Base-by-base conservation (phyloP, 176 grass and related monocot species). In the Carex myosuroides region DNA sequence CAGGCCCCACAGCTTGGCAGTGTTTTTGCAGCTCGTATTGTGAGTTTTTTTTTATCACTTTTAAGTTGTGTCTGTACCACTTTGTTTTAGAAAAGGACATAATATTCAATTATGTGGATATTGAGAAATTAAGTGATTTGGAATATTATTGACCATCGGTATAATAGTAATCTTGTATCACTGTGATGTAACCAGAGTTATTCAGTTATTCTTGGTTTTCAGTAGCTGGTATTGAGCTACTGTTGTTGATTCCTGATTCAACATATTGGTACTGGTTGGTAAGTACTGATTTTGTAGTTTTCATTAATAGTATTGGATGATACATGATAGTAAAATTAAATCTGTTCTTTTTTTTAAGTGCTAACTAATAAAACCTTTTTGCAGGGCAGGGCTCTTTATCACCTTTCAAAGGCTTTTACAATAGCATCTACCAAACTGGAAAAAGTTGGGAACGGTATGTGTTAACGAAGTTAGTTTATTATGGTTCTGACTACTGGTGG, bases 1-100 rank as follows among this genome's bases (percentile, higher is more conserved):
- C 96, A 98, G 93, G 86, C 96, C 60, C 96, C 96, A n/a, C 96
- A 89, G 91, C 96, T 98, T 41, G 86, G 92, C 84, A 95, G 84
- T 79, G 92, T 98, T 71, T 98, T 98, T 76, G 93, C 96, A 2
- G 87, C 96, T 64, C 96, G 93, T 81, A 95, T 98, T 5, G 96
- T 98, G 87, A 90, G 84, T 16, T 85, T 5, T 57, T 57, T 84
- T 61, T 9, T 2, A 50, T 50, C 11, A 30, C 64, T 24, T 26
- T 69, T 52, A 57, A 81, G 17, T 57, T 59, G 7, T 66, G 17
- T 17, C 2, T 0, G 71, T 30, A 7, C 21, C 18, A 54, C 5
- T 54, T 52, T 13, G 13, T 85, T 82, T 64, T 46, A 64, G 30
- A 58, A 62, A 62, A 21, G 30, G 12, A 64, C 48, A 9, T 81